Conservation (phyloP, 1,284 basidiomycete genomes). For the Pascua sp. region DNA sequence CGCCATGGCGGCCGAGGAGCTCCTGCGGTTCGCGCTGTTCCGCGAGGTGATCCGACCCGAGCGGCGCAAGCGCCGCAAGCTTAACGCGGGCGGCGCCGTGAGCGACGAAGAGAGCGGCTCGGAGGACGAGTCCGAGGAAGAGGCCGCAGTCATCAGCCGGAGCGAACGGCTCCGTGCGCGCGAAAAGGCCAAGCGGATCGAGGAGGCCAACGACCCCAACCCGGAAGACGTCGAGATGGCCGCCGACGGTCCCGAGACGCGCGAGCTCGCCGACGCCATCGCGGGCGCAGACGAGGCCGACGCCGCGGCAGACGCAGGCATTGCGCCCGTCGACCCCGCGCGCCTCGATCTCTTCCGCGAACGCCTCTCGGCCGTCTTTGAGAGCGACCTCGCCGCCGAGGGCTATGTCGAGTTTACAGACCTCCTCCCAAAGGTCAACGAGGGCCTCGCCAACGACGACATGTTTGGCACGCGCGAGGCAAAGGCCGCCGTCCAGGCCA, state of each 20-base stretch:
- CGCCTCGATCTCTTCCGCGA: conserved; percentile 71
- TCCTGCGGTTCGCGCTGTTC: conserved; percentile 95
- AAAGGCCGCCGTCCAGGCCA: conserved; percentile 65
- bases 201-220: conserved; percentile 2
- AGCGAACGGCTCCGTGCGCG: conserved; percentile 40
- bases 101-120: conserved; percentile 55
- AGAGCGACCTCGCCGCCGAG: conserved; percentile 65
- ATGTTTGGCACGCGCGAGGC: conserved; percentile 81
- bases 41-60: conserved; percentile 86
- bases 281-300: conserved; percentile 31
- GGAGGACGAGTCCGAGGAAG: conserved; percentile 47
- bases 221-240: conserved; percentile 31
- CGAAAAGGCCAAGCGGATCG: conserved; percentile 55
- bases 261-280: conserved; percentile 20
- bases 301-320: conserved; percentile 50
- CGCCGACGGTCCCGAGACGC: conserved; percentile 1
- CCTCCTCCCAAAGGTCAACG: conserved; percentile 74
- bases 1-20: conserved; percentile 86
- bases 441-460: conserved; percentile 63
- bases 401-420: conserved; percentile 69
- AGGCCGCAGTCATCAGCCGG: conserved; percentile 4
- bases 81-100: conserved; percentile 61
- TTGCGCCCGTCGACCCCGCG: neutral
- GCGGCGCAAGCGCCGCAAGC: conserved; percentile 70
- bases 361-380: conserved; percentile 67